These are phyloP conservation scores for Exophiala sp. DNA, from an alignment of 2,329 filamentous ascomycete species.

Conservation along the genomic window DNA sequence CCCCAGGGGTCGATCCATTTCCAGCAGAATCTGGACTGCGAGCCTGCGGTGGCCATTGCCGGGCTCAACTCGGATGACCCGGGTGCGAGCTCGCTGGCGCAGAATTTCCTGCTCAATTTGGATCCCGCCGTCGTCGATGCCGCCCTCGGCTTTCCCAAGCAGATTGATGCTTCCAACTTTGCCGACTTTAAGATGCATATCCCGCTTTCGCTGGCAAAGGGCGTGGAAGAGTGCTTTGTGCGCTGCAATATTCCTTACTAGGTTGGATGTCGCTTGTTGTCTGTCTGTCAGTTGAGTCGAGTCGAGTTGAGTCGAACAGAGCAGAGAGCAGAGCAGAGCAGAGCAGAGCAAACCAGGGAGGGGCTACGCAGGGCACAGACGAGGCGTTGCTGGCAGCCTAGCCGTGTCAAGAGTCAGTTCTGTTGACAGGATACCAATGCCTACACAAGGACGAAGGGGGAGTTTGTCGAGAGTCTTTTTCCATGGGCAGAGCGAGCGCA, in stretches of 20 bases:
- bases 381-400: too few species aligned
- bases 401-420: too few species aligned
- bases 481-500: too few species aligned
- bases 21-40: conserved; percentile 45
- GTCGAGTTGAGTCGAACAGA: too few species aligned
- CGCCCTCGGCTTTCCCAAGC: conserved; percentile 27
- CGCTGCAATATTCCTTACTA: conserved; percentile 26
- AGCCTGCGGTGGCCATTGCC: conserved; percentile 41
- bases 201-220: conserved; percentile 20
- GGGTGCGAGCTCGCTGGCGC: conserved; percentile 38
- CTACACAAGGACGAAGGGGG: too few species aligned
- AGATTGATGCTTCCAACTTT: conserved; percentile 27
- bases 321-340: too few species aligned
- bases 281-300: too few species aligned
- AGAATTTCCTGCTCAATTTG: conserved; percentile 46
- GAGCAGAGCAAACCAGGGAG: too few species aligned
- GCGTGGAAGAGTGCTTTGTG: conserved; percentile 26
- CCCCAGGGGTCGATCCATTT: conserved; percentile 45
- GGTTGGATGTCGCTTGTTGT: background rate
- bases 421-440: too few species aligned
- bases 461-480: too few species aligned
- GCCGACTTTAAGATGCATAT: conserved; percentile 25
- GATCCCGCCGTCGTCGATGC: conserved; percentile 44
- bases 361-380: too few species aligned
- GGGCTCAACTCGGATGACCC: conserved; percentile 41